Percentiles rank a stretch among this genome's conserved stretches.
phyloP scores from a whole-genome alignment of 805 yeast genomes.

The Candida succiphila region DNA sequence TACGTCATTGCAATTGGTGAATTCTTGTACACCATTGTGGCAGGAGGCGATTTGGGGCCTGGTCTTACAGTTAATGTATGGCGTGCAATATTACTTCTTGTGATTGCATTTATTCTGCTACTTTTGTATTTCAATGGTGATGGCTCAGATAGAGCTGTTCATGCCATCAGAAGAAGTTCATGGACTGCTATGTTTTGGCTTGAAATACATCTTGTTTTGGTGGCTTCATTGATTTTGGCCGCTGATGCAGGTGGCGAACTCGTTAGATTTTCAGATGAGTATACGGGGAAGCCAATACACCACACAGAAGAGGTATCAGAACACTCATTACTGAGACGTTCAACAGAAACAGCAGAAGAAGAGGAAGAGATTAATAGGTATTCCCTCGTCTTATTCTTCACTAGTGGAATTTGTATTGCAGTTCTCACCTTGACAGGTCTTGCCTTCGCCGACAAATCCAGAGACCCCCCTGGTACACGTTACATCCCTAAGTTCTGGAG shows the following conservation, averaged over 20 bases:
- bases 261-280: constrained; percentile 19
- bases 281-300: constrained; percentile 1
- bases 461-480: constrained; percentile 27
- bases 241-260: constrained; percentile 53
- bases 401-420: constrained; percentile 42
- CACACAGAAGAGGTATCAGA: neutral
- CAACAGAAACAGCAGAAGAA: neutral
- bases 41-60: constrained; percentile 29
- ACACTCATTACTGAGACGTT: neutral
- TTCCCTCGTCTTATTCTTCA: constrained; percentile 38
- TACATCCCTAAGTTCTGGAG: constrained; percentile 26
- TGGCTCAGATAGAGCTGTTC: constrained; percentile 36
- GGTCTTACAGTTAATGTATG: constrained; percentile 35
- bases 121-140: constrained; percentile 50
- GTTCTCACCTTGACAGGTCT: constrained; percentile 27
- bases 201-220: constrained; percentile 38
- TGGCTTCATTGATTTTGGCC: constrained; percentile 40
- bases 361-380: constrained; percentile 24
- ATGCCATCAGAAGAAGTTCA: constrained; percentile 42
- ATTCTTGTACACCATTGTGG: constrained; percentile 43
- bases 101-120: constrained; percentile 37
- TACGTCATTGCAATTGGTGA: constrained; percentile 60
- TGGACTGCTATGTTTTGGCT: constrained; percentile 36
- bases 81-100: constrained; percentile 37
- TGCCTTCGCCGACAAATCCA: constrained; percentile 33